A percentile compares a stretch with the other conserved stretches of the same genome.
These are phyloP conservation scores for Calonectria ilicicola DNA, from an alignment of 2,329 filamentous ascomycete genomes.

Conservation along the genomic window DNA sequence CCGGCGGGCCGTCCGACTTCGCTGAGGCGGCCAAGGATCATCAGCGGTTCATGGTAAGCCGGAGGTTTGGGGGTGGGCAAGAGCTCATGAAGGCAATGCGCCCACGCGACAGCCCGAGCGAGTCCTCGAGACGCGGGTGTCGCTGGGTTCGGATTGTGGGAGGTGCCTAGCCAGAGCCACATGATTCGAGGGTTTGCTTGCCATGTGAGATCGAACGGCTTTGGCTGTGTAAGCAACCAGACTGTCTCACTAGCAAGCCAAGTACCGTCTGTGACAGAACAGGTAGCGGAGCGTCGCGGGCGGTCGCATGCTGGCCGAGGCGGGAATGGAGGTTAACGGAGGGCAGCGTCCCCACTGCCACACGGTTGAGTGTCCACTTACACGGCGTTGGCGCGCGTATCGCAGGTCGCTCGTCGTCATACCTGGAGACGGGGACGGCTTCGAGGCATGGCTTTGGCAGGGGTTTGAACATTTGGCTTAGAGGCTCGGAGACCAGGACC, in stretches of 20 bases:
- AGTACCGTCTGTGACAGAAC: background rate
- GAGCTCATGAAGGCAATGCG: background rate
- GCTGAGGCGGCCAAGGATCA: constrained; percentile 18
- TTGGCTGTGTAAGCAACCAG: background rate
- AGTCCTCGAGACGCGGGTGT: constrained; percentile 4
- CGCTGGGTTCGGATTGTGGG: background rate
- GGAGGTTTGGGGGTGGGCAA: background rate
- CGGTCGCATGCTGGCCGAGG: constrained; percentile 8
- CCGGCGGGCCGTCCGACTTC: constrained; percentile 26
- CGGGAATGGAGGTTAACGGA: constrained; percentile 19
- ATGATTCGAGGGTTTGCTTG: background rate
- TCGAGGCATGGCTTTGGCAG: constrained; percentile 9
- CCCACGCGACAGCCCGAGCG: constrained; percentile 19
- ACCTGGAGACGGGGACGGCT: constrained; percentile 17
- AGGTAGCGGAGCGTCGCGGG: constrained; percentile 1
- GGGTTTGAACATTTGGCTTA: constrained; percentile 14
- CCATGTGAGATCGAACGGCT: background rate
- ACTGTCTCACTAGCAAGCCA: background rate
- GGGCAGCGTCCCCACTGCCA: constrained; percentile 19
- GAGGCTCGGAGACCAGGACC: constrained; percentile 36
- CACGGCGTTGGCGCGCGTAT: constrained; percentile 21
- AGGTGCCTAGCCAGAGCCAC: constrained; percentile 25
- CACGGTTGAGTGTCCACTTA: constrained; percentile 18
- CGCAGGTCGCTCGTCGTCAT: constrained; percentile 22
- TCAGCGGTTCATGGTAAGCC: constrained; percentile 2